Conservation (phyloP, 148 eudicot species). For the Silene uniflora region DNA sequence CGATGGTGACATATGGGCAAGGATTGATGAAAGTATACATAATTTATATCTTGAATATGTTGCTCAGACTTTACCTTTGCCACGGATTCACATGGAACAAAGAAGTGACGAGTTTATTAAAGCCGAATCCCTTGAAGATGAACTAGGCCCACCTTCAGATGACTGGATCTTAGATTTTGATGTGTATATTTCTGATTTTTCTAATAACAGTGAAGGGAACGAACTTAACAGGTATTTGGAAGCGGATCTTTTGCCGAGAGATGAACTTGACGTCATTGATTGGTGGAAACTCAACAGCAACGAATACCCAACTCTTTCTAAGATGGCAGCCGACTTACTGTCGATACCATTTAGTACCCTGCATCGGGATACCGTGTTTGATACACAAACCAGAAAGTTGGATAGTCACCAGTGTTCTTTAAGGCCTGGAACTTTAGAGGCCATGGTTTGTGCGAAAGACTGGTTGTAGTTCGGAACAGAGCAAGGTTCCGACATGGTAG, state of each 20-base stretch:
- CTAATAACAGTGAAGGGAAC: constrained; percentile 35
- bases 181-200: constrained; percentile 45
- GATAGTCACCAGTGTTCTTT: constrained; percentile 42
- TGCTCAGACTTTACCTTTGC: constrained; percentile 60
- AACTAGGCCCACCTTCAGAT: constrained; percentile 21
- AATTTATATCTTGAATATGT: constrained; percentile 66
- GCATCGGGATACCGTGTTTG: constrained; percentile 54
- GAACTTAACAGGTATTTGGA: constrained; percentile 76
- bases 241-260: constrained; percentile 60
- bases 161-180: constrained; percentile 61
- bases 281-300: constrained; percentile 73
- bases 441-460: constrained; percentile 64
- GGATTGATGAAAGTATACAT: constrained; percentile 46
- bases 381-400: constrained; percentile 44
- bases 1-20: constrained; percentile 45
- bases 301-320: constrained; percentile 69
- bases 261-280: constrained; percentile 62
- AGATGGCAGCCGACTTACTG: constrained; percentile 73
- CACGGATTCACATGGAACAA: constrained; percentile 45
- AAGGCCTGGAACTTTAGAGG: constrained; percentile 46
- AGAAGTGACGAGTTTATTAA: constrained; percentile 37
- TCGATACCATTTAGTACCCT: constrained; percentile 56
- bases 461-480: constrained; percentile 49
- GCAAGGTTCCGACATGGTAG: constrained; percentile 9
- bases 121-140: constrained; percentile 41